A percentile compares a stretch with the other conserved stretches of the same genome.
These are phyloP conservation scores for Cryptococcus hybrid DNA, from an alignment of 1,284 basidiomycete genomes.

Conservation along the genomic window DNA sequence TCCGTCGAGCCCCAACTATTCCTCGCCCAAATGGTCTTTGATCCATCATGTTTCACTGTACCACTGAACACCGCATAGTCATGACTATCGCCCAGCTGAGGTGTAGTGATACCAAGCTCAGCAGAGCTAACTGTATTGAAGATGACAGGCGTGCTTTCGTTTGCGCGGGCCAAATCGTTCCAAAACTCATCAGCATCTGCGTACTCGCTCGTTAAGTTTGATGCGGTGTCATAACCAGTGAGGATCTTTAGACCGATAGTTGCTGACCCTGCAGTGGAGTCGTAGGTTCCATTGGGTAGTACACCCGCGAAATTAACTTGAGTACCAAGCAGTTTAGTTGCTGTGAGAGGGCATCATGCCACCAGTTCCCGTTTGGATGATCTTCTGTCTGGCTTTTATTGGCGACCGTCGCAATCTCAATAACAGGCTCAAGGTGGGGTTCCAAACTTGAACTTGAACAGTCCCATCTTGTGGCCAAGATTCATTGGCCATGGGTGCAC, in stretches of 20 bases:
- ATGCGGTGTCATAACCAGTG: constrained; percentile 18
- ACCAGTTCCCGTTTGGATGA: constrained; percentile 26
- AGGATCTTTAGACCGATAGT: constrained; percentile 17
- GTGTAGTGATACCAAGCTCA: constrained; percentile 8
- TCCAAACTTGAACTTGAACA: constrained; percentile 21
- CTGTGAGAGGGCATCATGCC: constrained; percentile 31
- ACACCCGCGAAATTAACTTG: constrained; percentile 14
- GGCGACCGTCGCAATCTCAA: constrained; percentile 7
- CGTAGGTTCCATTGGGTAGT: constrained; percentile 15
- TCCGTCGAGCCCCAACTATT: constrained; percentile 36
- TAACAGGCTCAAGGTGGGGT: constrained; percentile 11
- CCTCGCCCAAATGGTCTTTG: constrained; percentile 17
- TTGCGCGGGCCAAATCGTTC: constrained; percentile 5
- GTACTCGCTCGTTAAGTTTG: constrained; percentile 4
- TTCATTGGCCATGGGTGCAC: constrained; percentile 8
- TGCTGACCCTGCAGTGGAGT: constrained; percentile 14
- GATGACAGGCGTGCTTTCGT: constrained; percentile 21
- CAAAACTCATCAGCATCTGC: constrained; percentile 15
- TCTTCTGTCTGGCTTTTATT: constrained; percentile 25
- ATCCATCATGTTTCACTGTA: constrained; percentile 9
- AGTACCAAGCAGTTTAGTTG: constrained; percentile 14
- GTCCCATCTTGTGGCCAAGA: constrained; percentile 9
- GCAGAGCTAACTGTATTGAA: constrained; percentile 18
- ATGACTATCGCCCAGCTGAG: constrained; percentile 22
- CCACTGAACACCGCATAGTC: constrained; percentile 29